Evolutionary conservation across 257 asterid species (phyloP), one percentile per base, ranked within the genome.

Genomic region (Rehmannia glutinosa): DNA sequence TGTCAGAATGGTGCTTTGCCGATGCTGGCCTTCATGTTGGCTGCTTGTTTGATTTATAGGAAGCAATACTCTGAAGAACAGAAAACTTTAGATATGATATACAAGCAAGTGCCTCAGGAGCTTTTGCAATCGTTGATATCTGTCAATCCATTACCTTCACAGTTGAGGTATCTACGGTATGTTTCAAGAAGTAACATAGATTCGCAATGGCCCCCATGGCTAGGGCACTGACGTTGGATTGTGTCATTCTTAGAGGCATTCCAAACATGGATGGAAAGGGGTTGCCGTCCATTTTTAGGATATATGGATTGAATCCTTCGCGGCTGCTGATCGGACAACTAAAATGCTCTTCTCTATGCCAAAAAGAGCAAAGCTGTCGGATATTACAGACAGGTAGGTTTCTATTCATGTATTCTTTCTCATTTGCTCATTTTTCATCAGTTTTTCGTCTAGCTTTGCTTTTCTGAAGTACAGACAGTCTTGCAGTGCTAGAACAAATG

Each of bases 91-190:
- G 86, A 82, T 28, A 85, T 87, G 87, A 78, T 89, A 13, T 83
- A 85, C 79, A 86, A 82, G 76, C 91, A 82, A 64, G 86, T 86
- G 9, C 81, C 94, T 55, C 82, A n/a, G 0, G 87, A 79, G 62
- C 49, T 76, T 73, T 46, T 89, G 70, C 70, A 81, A 30, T n/a
- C 60, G 57, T 12, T 70, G 73, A 68, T 71, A 10, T 82, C 94
- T 38, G 21, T 89, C 39, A 78, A 89, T 76, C 87, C 95, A 6
- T 46, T 85, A 39, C 89, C 92, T 71, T 89, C 96, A 28, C 96
- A 89, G 52, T 63, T 87, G 74, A 81, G 96, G 81, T 89, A 85
- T 69, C 62, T 87, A 33, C 87, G 83, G 20, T 87, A 87, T 74
- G 80, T 87, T 39, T 85, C 90, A 1, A 83, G 85, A 57, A 87